These are phyloP conservation scores for Phaeotremella skinneri DNA, from an alignment of 768 basidiomycete species.

Conservation along the genomic window DNA sequence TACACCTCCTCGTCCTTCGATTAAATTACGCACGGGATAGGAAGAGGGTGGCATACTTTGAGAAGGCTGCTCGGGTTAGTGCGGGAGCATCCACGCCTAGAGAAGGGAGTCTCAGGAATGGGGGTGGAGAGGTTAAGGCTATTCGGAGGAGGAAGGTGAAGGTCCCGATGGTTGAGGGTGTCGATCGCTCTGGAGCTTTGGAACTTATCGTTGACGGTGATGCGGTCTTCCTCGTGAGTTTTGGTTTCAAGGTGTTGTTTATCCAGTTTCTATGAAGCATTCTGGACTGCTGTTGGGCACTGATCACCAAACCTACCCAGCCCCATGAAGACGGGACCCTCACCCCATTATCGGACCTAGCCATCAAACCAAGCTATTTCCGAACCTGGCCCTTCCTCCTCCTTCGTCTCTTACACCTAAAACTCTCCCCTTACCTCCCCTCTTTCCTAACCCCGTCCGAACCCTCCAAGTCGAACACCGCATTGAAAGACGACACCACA, in stretches of 20 bases:
- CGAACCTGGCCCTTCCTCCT: conserved; percentile 40
- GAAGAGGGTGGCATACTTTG: conserved; percentile 59
- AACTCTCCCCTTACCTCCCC: conserved; percentile 28
- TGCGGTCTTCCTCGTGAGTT: conserved; percentile 49
- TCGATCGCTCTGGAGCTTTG: conserved; percentile 29
- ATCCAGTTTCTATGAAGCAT: not conserved
- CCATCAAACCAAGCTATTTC: conserved; percentile 24
- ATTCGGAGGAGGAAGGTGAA: conserved; percentile 44
- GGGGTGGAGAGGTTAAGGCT: not conserved
- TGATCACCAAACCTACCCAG: too few relatives aligned
- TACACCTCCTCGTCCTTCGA: conserved; percentile 77
- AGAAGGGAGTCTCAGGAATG: conserved; percentile 15
- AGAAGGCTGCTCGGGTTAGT: conserved; percentile 23
- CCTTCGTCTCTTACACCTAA: conserved; percentile 4
- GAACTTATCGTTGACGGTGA: conserved; percentile 48
- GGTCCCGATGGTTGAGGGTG: conserved; percentile 48
- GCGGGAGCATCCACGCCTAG: conserved; percentile 22
- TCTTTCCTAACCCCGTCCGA: conserved; percentile 6
- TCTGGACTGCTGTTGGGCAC: too few relatives aligned
- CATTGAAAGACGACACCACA: not conserved
- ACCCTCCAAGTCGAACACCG: not conserved
- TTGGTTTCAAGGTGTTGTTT: not conserved
- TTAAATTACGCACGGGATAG: conserved; percentile 75
- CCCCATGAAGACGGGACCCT: conserved; percentile 36
- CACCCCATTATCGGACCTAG: conserved; percentile 30